Evolutionary conservation across 1,284 basidiomycete genomes (phyloP), one percentile per base, ranked within the genome.

Genomic region (Rhizoctonia solani): DNA sequence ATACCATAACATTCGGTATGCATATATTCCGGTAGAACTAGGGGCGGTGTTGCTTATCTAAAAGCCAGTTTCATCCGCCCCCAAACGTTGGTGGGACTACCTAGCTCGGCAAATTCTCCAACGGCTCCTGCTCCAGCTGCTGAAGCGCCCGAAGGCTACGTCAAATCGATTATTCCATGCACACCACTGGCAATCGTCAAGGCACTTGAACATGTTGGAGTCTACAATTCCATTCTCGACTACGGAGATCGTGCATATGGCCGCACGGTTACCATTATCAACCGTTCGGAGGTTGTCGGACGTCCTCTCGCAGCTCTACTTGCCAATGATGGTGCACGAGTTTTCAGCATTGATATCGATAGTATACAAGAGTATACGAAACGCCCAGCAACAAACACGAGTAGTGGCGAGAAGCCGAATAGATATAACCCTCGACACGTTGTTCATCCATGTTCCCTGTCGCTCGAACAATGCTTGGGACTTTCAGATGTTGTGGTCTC

Each of bases 181-280:
- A 99, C 96, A 1, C 95, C 96, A 0, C 85, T 99, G 25, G 96
- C 94, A 1, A 91, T 98, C 75, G 95, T 96, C 71, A 99, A 99
- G 79, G 93, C 88, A 70, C 82, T 99, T 30, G 96, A 99, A 76
- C 83, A 89, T 72, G 82, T 91, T 49, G 91, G 94, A 13, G 93
- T 98, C 14, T 99, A 99, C 81, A 98, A 98, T 79, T 87, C 79
- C 71, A 83, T 97, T 67, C 82, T 98, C 27, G 88, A 90, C 0
- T 98, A 98, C 76, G 96, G 96, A 21, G 95, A 98, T 78, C 87
- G 95, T 27, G 93, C 95, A 3, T 93, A 95, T 74, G 96, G 96
- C 14, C 93, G 88, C 76, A 96, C 89, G 0, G 82, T 99, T 72
- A 95, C 95, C 3, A 90, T 99, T 39, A 91, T 99, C 75, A 99